These are phyloP conservation scores for Panicum hallii DNA, from an alignment of 202 grass and related monocot genomes.

Conservation along the genomic window DNA sequence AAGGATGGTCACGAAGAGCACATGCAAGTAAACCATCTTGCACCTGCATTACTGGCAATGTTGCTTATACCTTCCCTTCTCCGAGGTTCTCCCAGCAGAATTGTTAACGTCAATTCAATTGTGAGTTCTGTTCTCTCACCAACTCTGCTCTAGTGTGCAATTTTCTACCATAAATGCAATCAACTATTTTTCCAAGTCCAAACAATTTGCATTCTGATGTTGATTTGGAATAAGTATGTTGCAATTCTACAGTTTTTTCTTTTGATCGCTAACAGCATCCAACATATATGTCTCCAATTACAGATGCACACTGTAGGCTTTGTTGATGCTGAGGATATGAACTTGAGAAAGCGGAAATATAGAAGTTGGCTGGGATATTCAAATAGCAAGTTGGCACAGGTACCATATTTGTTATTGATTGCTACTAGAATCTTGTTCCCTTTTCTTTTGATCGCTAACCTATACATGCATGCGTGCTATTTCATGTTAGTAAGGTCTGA, in stretches of 20 bases:
- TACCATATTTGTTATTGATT: constrained; percentile 34
- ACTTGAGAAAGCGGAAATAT: constrained; percentile 77
- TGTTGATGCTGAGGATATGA: constrained; percentile 93
- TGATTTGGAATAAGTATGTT: neutral
- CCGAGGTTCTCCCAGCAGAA: constrained; percentile 89
- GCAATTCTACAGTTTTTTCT: neutral
- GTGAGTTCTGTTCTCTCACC: constrained; percentile 58
- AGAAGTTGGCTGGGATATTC: constrained; percentile 82
- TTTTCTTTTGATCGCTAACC: neutral
- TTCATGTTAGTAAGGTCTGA: constrained; percentile 32
- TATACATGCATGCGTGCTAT: constrained; percentile 17
- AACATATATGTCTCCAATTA: constrained; percentile 42
- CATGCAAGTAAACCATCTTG: constrained; percentile 99
- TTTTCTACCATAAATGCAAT: constrained; percentile 32
- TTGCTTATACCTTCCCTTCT: constrained; percentile 96
- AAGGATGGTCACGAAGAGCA: constrained; percentile 96
- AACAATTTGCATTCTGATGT: neutral
- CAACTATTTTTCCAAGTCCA: neutral
- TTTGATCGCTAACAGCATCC: neutral
- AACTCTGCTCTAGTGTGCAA: neutral
- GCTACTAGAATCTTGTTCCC: neutral
- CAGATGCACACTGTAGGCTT: constrained; percentile 91
- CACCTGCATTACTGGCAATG: constrained; percentile 81
- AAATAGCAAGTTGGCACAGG: constrained; percentile 99
- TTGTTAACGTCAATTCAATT: constrained; percentile 95